Percentiles rank a stretch among this genome's conserved stretches.
These are phyloP conservation scores for Orbilia blumenaviensis DNA, from an alignment of 2,329 filamentous ascomycete species.

Conservation along the genomic window DNA sequence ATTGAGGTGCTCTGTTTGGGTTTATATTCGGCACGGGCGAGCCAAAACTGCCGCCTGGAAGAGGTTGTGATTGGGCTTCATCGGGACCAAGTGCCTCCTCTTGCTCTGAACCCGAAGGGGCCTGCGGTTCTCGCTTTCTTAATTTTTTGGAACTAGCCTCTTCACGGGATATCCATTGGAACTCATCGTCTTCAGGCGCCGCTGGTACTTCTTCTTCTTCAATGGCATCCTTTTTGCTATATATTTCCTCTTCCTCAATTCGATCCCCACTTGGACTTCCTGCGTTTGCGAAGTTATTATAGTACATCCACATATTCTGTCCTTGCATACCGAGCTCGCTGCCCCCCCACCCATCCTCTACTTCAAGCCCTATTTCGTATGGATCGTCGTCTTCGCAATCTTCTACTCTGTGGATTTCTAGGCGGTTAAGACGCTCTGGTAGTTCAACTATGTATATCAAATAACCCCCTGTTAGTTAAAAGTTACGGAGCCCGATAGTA, in stretches of 20 bases:
- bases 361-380: conserved; percentile 14
- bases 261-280: not conserved
- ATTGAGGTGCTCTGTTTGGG: not conserved
- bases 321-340: not conserved
- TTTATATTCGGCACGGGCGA: not conserved
- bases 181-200: not conserved
- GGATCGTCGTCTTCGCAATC: conserved; percentile 35
- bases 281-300: not conserved
- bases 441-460: not conserved
- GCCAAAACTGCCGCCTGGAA: not conserved
- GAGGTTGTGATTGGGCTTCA: not conserved
- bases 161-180: not conserved
- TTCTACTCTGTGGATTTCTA: conserved; percentile 35
- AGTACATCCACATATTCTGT: not conserved
- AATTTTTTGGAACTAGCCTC: conserved; percentile 2
- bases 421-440: conserved; percentile 2
- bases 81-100: no score
- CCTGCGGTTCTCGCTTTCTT: not conserved
- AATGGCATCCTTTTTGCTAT: not conserved
- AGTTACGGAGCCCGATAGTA: no score
- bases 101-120: not conserved
- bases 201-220: not conserved
- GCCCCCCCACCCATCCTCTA: not conserved
- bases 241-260: not conserved
- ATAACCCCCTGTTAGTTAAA: not conserved